phyloP scores from a whole-genome alignment of 345 rosid genomes.

The Schrenkiella parvula region DNA sequence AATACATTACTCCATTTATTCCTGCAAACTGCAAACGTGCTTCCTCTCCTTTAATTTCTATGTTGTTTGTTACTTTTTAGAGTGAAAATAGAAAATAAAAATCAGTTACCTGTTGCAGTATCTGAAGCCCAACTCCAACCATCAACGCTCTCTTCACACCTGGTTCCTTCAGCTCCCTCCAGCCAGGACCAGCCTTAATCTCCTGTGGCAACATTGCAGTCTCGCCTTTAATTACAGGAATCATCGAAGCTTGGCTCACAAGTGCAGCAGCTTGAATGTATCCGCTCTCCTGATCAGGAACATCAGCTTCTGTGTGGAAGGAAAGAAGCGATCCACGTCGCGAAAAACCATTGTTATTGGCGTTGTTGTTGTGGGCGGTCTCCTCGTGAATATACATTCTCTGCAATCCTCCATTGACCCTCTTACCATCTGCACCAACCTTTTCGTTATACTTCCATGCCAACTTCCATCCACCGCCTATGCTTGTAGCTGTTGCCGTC shows the following conservation, averaged over 20 bases:
- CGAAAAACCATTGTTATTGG: conserved; percentile 39
- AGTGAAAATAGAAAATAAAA: not conserved
- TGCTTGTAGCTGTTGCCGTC: conserved; percentile 52
- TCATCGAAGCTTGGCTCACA: conserved; percentile 62
- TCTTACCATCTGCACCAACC: conserved; percentile 55
- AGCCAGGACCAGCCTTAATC: conserved; percentile 49
- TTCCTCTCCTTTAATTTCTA: not conserved
- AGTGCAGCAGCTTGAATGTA: conserved; percentile 78
- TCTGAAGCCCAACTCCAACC: conserved; percentile 77
- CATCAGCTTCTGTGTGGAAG: conserved; percentile 43
- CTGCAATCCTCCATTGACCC: conserved; percentile 57
- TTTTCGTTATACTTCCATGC: conserved; percentile 77
- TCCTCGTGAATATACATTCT: conserved; percentile 73
- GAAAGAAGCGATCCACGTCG: conserved; percentile 70
- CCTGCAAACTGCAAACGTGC: conserved; percentile 64
- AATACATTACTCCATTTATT: conserved; percentile 80
- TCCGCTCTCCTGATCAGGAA: conserved; percentile 40
- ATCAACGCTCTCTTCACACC: conserved; percentile 75
- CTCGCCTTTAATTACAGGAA: conserved; percentile 45
- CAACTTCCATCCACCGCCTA: conserved; percentile 92
- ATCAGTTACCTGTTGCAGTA: conserved; percentile 68
- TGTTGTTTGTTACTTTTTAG: not conserved
- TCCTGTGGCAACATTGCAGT: conserved; percentile 47
- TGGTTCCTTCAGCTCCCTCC: conserved; percentile 65
- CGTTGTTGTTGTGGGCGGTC: conserved; percentile 25